Evolutionary conservation across 345 rosid genomes (phyloP), one percentile per base, ranked within the genome.

Genomic region (Gossypioides kirkii): DNA sequence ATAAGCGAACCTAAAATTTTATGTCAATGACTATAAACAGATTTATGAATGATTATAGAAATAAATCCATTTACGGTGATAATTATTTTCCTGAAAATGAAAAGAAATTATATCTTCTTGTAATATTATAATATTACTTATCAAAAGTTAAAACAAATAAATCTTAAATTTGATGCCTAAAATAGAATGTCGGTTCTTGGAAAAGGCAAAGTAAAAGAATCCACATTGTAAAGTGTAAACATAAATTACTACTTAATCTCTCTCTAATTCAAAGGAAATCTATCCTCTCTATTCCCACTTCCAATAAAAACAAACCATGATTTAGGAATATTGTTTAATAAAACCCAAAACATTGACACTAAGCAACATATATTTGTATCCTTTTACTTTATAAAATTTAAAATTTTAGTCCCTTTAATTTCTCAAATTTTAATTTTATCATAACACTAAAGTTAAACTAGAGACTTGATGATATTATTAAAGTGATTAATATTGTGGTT

Each of bases 181-280:
- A 70, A 71, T 58, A 26, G 75, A 72, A 72, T 60, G 75, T 73
- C 72, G 64, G 65, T 64, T 74, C 75, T 69, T 47, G 32, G 69
- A 61, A 73, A 62, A 71, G 7, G 79, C 28, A 10, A 55, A 22
- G 60, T 10, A 67, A 60, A 77, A 77, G 80, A 82, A 74, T 80
- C 82, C 50, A 61, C 78, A 13, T 70, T 72, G 78, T 80, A 74
- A 75, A 74, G 23, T 47, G 68, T 60, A 60, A 45, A 43, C 43
- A 78, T 78, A 65, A 74, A 78, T 64, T 49, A 73, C 36, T 22
- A 13, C 56, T 66, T 60, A 41, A 73, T 55, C 55, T 53, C 42
- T 56, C 18, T 4, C 14, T 46, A 11, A 16, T 8, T 22, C 46
- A 45, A 28, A 50, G 43, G 5, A 38, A 75, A 17, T 78, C 69